A percentile compares a stretch with the other conserved stretches of the same genome.
These are phyloP conservation scores for Saururus chinensis DNA, from an alignment of 164 flowering plant species.

Conservation along the genomic window DNA sequence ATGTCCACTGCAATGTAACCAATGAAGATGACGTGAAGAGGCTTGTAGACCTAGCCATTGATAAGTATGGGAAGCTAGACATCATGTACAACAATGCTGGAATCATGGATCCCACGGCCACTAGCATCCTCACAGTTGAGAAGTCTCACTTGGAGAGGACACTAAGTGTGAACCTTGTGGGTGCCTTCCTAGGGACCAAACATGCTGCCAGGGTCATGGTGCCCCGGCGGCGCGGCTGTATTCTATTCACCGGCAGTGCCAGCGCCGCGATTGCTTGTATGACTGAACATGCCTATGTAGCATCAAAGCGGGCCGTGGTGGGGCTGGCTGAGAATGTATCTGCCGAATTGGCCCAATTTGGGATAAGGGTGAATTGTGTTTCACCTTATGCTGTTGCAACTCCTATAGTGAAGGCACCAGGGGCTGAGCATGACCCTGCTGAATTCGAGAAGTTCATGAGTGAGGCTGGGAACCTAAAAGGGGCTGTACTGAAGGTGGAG, in stretches of 20 bases:
- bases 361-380: conserved; percentile 42
- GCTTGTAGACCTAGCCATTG: conserved; percentile 4
- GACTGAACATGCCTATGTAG: conserved; percentile 15
- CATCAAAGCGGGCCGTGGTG: conserved; percentile 24
- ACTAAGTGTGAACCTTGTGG: conserved; percentile 10
- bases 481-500: conserved; percentile 1
- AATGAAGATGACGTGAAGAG: background rate
- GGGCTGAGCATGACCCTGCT: background rate
- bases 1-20: background rate
- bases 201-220: conserved; percentile 38
- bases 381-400: conserved; percentile 28
- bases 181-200: conserved; percentile 21
- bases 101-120: background rate
- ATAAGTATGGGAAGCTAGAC: conserved; percentile 19
- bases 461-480: conserved; percentile 9
- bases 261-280: conserved; percentile 9
- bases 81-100: conserved; percentile 25
- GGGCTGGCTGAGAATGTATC: conserved; percentile 28
- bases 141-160: conserved; percentile 5
- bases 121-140: background rate
- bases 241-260: conserved; percentile 25
- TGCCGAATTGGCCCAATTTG: conserved; percentile 35
- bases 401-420: background rate
- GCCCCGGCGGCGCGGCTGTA: conserved; percentile 17
- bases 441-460: conserved; percentile 3